These are phyloP conservation scores for Diplosphaera chodatii DNA, from an alignment of 139 green algal genomes.

Conservation along the genomic window DNA sequence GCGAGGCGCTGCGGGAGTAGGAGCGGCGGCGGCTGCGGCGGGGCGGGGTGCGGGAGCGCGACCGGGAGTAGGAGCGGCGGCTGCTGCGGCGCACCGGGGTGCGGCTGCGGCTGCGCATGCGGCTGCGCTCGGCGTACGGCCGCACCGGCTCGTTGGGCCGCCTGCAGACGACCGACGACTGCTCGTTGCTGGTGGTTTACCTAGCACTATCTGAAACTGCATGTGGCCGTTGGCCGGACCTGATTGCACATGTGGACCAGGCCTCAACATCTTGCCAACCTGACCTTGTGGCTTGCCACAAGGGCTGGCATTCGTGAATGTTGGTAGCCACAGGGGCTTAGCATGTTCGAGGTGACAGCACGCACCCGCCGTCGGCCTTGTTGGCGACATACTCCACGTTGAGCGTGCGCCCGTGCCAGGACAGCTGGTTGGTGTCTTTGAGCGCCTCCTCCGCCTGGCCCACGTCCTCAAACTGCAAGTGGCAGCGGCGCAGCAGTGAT, in stretches of 20 bases:
- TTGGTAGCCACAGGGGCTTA: no score
- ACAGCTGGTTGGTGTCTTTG: neutral
- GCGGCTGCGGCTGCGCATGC: neutral
- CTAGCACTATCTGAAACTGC: no score
- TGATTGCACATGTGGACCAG: no score
- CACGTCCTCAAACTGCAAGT: constrained; percentile 12
- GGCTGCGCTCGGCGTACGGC: neutral
- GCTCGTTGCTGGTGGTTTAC: no score
- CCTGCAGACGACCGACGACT: neutral
- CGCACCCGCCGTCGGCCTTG: constrained; percentile 5
- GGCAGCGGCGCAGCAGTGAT: neutral
- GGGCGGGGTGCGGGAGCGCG: no score
- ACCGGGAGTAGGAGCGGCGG: no score
- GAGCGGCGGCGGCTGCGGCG: neutral
- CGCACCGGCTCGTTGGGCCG: neutral
- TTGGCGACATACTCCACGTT: constrained; percentile 55
- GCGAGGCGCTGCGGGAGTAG: neutral
- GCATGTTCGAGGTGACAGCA: neutral
- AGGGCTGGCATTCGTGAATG: no score
- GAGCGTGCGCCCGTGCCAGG: constrained; percentile 34
- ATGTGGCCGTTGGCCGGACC: no score
- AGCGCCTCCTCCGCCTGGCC: constrained; percentile 12
- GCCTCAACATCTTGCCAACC: no score
- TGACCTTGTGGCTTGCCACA: no score
- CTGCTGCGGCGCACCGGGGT: no score